These are phyloP conservation scores for Cenococcum geophilum DNA, from an alignment of 495 filamentous ascomycete genomes.

Conservation along the genomic window DNA sequence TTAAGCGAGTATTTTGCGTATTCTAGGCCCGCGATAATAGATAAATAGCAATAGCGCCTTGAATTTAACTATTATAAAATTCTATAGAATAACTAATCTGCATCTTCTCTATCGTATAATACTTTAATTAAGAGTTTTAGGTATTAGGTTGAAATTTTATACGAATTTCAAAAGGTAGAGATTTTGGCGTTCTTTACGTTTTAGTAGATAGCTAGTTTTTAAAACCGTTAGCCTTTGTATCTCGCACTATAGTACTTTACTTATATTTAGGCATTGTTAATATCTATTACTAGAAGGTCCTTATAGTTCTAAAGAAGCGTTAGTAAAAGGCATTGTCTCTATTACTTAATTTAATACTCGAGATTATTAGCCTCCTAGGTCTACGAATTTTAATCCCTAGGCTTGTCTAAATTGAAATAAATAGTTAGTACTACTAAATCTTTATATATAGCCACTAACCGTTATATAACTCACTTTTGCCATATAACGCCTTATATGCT, in stretches of 20 bases:
- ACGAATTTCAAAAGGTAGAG: too few species aligned
- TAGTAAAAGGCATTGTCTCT: slow-evolving; percentile 42
- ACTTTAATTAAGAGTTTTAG: too few species aligned
- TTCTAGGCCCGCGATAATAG: too few species aligned
- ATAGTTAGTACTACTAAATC: not conserved
- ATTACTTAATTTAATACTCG: slow-evolving; percentile 40
- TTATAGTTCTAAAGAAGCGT: slow-evolving; percentile 58
- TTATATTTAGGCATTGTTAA: slow-evolving; percentile 76
- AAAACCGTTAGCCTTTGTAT: too few species aligned
- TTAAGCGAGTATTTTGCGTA: too few species aligned
- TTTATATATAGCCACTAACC: not conserved
- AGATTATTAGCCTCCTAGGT: not conserved
- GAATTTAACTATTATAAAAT: too few species aligned
- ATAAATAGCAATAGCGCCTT: too few species aligned
- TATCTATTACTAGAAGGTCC: slow-evolving; percentile 63
- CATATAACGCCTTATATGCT: slow-evolving; percentile 74
- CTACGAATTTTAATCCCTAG: not conserved
- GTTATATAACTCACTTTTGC: slow-evolving; percentile 41
- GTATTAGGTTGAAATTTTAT: too few species aligned
- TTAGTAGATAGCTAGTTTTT: too few species aligned
- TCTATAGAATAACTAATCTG: too few species aligned
- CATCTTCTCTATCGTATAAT: too few species aligned
- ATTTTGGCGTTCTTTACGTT: too few species aligned
- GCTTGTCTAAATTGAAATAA: not conserved
- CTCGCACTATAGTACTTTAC: slow-evolving; percentile 91